Conservation (phyloP, 2,329 filamentous ascomycete genomes). For the Blastomyces percursus region DNA sequence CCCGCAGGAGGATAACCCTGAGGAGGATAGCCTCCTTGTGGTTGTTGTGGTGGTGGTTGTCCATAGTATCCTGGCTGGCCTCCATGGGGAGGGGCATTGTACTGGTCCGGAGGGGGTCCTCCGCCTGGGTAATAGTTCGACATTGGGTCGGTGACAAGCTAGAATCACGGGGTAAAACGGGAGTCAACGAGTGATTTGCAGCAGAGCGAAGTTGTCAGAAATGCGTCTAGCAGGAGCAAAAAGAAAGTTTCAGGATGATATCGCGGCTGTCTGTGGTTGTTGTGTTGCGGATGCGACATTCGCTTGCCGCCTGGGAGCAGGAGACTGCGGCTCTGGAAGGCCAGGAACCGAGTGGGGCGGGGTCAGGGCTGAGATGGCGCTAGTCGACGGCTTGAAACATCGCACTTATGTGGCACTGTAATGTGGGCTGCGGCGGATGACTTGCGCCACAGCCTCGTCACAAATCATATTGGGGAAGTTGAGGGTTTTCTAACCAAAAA, state of each 20-base stretch:
- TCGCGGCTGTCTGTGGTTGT: too few relatives aligned
- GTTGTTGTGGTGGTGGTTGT: background rate
- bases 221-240: background rate
- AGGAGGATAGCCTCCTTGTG: slow-evolving; percentile 15
- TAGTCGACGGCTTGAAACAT: too few relatives aligned
- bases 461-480: too few relatives aligned
- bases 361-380: background rate
- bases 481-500: too few relatives aligned
- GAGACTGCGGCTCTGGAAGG: background rate
- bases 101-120: slow-evolving; percentile 10
- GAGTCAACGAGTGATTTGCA: background rate
- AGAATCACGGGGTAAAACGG: background rate
- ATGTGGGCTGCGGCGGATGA: too few relatives aligned
- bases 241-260: background rate
- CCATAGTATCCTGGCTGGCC: slow-evolving; percentile 8
- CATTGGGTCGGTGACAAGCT: background rate
- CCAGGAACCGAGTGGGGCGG: background rate
- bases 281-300: background rate
- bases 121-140: slow-evolving; percentile 12
- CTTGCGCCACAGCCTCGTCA: too few relatives aligned
- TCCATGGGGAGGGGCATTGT: background rate
- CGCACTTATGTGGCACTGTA: too few relatives aligned
- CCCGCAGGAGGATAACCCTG: slow-evolving; percentile 15
- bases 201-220: background rate
- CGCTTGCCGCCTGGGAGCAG: background rate